phyloP scores from a whole-genome alignment of 768 basidiomycete genomes.

The Hydnum rufescens region DNA sequence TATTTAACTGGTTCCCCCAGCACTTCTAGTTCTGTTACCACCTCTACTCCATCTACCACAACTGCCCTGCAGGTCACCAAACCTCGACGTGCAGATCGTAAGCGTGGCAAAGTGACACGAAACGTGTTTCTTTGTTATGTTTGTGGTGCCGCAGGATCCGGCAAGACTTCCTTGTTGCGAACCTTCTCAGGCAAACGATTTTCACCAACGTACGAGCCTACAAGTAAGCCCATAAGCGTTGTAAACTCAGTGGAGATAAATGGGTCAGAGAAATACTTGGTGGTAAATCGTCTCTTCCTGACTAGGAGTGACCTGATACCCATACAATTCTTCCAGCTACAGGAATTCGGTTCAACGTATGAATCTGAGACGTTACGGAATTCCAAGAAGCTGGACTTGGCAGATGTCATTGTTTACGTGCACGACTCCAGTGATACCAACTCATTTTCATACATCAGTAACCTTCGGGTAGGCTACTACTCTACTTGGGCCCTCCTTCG shows the following conservation, averaged over 20 bases:
- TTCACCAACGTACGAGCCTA: conserved; percentile 59
- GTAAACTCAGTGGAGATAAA: conserved; percentile 91
- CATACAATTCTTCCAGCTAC: conserved; percentile 34
- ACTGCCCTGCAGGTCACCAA: conserved; percentile 70
- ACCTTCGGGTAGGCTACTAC: conserved; percentile 51
- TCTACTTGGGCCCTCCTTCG: background rate
- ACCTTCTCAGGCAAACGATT: conserved; percentile 76
- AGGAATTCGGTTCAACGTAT: conserved; percentile 93
- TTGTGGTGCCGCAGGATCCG: conserved; percentile 87
- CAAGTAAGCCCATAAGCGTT: conserved; percentile 73
- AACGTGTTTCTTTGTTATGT: conserved; percentile 91
- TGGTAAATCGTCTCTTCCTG: conserved; percentile 36
- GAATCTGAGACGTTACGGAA: conserved; percentile 80
- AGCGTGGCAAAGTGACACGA: conserved; percentile 70
- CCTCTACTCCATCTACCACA: conserved; percentile 25
- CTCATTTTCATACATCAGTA: conserved; percentile 96
- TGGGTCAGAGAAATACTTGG: conserved; percentile 87
- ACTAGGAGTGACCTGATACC: background rate
- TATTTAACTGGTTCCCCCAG: conserved; percentile 15
- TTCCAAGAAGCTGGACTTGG: conserved; percentile 75
- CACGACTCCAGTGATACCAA: conserved; percentile 98
- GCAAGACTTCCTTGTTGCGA: conserved; percentile 75
- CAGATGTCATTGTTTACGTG: conserved; percentile 89
- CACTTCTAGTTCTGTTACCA: conserved; percentile 9
- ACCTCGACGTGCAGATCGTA: conserved; percentile 63